Evolutionary conservation across 2,329 filamentous ascomycete genomes (phyloP), one percentile per base, ranked within the genome.

Genomic region (Penicillium verrucosum): DNA sequence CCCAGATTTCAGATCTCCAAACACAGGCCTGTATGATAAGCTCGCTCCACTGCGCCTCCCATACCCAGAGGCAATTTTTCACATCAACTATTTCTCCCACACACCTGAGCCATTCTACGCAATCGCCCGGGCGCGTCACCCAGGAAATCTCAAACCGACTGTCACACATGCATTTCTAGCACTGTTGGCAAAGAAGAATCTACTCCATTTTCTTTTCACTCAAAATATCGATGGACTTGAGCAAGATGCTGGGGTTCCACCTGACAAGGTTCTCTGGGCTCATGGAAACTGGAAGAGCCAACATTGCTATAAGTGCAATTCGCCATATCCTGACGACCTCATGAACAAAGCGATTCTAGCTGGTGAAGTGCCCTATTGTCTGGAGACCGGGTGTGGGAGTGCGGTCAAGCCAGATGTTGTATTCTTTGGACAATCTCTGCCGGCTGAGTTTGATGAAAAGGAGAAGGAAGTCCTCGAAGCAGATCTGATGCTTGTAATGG

Each of bases 201-300:
- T 93, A 16, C 77, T 96, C n/a, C 78, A 85, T 62, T 91, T 89
- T 78, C 81, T 92, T 48, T 96, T 96, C 70, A 96, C 91, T 0
- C 92, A 96, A 70, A 96, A 96, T 69, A 95, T 96, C 64, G 92
- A 96, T 75, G 92, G 89, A 61, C 80, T 96, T 6, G 92, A 96
- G 74, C 82, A 89, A n/a, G 81, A 82, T 59, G 91, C 90, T 10
- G 92, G 92, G 18, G 86, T 96, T 0, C 87, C 89, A 0, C 77
- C 75, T 0, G 84, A 90, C 1, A 85, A 82, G 68, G 89, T 96
- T 40, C 80, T 96, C 16, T 90, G 94, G 74, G 89, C 90, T 0
- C 92, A 96, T 72, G 92, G 92, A 38, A 93, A 88, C 69, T 96
- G 96, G 73, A 90, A 90, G 38, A 83, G 81, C 1, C 90, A 96